Percentiles rank a stretch among this genome's conserved stretches.
Conservation (phyloP, 2,329 filamentous ascomycete species). For the Diaporthe humulicola region DNA sequence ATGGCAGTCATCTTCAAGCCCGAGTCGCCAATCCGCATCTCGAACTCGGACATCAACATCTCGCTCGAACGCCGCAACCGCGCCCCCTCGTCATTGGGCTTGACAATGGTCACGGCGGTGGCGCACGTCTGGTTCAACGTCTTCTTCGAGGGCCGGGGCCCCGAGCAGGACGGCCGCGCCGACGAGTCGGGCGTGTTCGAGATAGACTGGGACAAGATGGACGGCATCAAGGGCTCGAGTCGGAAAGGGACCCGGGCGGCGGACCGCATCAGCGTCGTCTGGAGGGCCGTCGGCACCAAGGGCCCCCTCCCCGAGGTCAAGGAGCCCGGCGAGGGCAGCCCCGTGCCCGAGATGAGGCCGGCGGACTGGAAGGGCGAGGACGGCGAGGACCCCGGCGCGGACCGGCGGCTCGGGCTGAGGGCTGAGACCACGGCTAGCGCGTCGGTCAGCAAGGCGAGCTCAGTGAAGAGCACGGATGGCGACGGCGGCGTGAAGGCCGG, state of each 20-base stretch:
- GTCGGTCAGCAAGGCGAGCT: conserved; percentile 80
- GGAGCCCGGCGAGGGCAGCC: conserved; percentile 76
- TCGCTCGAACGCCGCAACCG: conserved; percentile 89
- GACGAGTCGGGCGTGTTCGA: conserved; percentile 75
- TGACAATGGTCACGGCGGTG: conserved; percentile 92
- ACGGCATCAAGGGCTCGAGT: conserved; percentile 92
- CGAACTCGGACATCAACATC: conserved; percentile 90
- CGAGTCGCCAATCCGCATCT: conserved; percentile 74
- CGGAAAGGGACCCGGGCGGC: conserved; percentile 86
- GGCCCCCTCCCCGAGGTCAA: conserved; percentile 60
- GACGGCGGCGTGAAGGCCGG: background rate
- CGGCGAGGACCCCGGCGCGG: conserved; percentile 59
- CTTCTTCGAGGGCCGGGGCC: conserved; percentile 88
- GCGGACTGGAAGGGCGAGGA: conserved; percentile 81
- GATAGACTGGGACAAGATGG: conserved; percentile 78
- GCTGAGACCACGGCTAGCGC: conserved; percentile 74
- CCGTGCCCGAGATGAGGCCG: conserved; percentile 76
- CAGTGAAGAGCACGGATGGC: conserved; percentile 61
- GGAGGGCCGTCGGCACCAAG: conserved; percentile 66
- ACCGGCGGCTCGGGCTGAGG: conserved; percentile 78
- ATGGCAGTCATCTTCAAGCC: conserved; percentile 86
- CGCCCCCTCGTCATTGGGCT: conserved; percentile 80
- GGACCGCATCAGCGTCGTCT: conserved; percentile 87
- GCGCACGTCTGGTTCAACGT: conserved; percentile 98
- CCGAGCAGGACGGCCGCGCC: conserved; percentile 75